Evolutionary conservation across 1,284 basidiomycete species (phyloP).

Genomic region (Cutaneotrichosporon daszewskae): DNA sequence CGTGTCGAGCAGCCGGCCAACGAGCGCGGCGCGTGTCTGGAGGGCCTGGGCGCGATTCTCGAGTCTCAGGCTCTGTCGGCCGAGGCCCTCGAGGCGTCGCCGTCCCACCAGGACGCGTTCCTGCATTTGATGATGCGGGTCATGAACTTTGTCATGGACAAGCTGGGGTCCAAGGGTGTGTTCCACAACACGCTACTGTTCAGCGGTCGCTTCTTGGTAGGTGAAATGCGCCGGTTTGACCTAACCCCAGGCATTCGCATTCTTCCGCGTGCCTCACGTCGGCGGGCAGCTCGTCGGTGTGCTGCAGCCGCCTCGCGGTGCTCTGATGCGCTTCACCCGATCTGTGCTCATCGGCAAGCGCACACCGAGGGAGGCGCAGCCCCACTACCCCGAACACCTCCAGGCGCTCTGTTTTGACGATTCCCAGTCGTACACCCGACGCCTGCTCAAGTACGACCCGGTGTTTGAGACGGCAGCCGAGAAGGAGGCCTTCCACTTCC

Average conservation of each 20-base stretch:
- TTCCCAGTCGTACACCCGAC: constrained; percentile 40
- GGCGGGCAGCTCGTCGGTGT: constrained; percentile 51
- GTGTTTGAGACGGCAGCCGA: constrained; percentile 37
- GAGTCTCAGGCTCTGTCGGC: constrained; percentile 48
- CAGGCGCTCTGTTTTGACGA: constrained; percentile 41
- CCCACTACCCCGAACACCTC: constrained; percentile 40
- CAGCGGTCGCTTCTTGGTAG: constrained; percentile 49
- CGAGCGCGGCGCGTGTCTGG: constrained; percentile 51
- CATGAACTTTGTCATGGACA: constrained; percentile 51
- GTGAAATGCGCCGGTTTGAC: constrained; percentile 2
- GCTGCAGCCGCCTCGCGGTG: constrained; percentile 48
- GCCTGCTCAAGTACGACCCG: constrained; percentile 30
- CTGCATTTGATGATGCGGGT: constrained; percentile 46
- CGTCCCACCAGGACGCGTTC: constrained; percentile 39
- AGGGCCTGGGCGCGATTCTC: constrained; percentile 49
- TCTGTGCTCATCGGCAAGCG: constrained; percentile 24
- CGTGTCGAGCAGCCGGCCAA: constrained; percentile 46
- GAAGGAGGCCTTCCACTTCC: constrained; percentile 47
- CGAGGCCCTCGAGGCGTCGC: constrained; percentile 36
- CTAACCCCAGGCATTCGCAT: constrained; percentile 47
- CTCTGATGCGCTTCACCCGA: constrained; percentile 46
- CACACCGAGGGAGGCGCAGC: constrained; percentile 22
- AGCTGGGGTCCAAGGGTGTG: constrained; percentile 53
- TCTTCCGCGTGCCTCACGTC: constrained; percentile 52
- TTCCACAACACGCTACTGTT: constrained; percentile 54